Evolutionary conservation across 768 basidiomycete genomes (phyloP), one percentile per base, ranked within the genome.

Genomic region (Leccinum incarnatum): DNA sequence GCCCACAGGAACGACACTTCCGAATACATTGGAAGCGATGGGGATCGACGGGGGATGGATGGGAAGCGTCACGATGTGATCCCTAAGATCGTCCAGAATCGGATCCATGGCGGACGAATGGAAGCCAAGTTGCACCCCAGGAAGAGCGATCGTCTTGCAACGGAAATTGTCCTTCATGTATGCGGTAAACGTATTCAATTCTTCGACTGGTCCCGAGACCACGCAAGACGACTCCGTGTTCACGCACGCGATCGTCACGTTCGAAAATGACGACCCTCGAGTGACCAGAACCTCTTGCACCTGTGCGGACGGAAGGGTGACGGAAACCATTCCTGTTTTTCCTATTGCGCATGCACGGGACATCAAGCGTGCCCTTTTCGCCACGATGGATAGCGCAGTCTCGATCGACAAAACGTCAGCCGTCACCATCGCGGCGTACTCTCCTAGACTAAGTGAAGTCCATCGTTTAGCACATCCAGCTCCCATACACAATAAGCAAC

Each of bases 351-450:
- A 88, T 55, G 75, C 78, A 48, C 70, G 72, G 19, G 76, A 68
- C 74, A 90, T 84, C 14, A 87, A 71, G n/a, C 78, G 78, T 7
- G 81, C 84, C 46, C 88, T 78, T 46, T 73, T 74, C 2, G 83
- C 85, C 42, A 90, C 78, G 25, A 90, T 68, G 4, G 73, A 69
- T 14, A 91, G 75, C 3, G 84, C 87, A 15, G 81, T 82, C 59
- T 81, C 74, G 17, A 90, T 71, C 0, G 77, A 75, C 14, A 91
- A 64, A 1, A 88, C 82, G 1, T 77, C 81, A 0, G 88, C 83
- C n/a, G 79, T 73, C 17, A 85, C 84, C 42, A 91, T 78, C 10
- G 86, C 89, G 8, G 83, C 84, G 55, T 88, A 91, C 74, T 91
- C 89, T 42, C 89, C 89, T 17, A 91, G 77, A 69, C 89, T 91